Percentiles rank a stretch among this genome's conserved stretches.
phyloP scores from a whole-genome alignment of 2,329 filamentous ascomycete species.

The Dothideomycetidae sp. region DNA sequence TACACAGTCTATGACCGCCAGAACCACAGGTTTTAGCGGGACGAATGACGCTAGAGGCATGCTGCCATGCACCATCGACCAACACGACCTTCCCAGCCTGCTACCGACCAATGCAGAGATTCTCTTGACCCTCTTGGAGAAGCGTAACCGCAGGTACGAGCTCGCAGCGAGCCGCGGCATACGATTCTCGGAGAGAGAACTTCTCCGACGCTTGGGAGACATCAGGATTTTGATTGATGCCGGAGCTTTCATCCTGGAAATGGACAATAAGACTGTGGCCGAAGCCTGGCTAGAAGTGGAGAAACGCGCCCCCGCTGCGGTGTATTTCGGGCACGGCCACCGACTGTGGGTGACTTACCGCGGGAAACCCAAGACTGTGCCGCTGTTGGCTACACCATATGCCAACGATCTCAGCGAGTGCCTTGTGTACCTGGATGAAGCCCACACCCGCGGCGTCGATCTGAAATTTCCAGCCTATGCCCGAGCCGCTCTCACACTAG shows the following conservation, averaged over 20 bases:
- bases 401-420: slow-evolving; percentile 42
- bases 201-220: slow-evolving; percentile 1
- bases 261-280: slow-evolving; percentile 43
- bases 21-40: slow-evolving; percentile 55
- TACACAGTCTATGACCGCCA: neutral
- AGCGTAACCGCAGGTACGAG: neutral
- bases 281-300: slow-evolving; percentile 35
- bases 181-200: slow-evolving; percentile 1
- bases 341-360: slow-evolving; percentile 8
- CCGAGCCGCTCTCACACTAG: slow-evolving; percentile 47
- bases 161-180: neutral
- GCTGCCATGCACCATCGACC: slow-evolving; percentile 46
- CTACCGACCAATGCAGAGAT: slow-evolving; percentile 54
- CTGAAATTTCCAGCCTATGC: slow-evolving; percentile 45
- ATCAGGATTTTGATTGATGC: slow-evolving; percentile 54
- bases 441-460: slow-evolving; percentile 57
- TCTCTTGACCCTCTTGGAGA: slow-evolving; percentile 25
- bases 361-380: slow-evolving; percentile 30
- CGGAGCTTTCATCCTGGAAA: slow-evolving; percentile 54
- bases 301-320: slow-evolving; percentile 12
- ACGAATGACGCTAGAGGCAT: slow-evolving; percentile 52
- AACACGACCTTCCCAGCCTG: slow-evolving; percentile 44
- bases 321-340: slow-evolving; percentile 39
- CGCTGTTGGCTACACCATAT: slow-evolving; percentile 45
- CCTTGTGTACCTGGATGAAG: slow-evolving; percentile 55